These are phyloP conservation scores for Citrus mangshanensis DNA, from an alignment of 345 rosid genomes.

Conservation along the genomic window DNA sequence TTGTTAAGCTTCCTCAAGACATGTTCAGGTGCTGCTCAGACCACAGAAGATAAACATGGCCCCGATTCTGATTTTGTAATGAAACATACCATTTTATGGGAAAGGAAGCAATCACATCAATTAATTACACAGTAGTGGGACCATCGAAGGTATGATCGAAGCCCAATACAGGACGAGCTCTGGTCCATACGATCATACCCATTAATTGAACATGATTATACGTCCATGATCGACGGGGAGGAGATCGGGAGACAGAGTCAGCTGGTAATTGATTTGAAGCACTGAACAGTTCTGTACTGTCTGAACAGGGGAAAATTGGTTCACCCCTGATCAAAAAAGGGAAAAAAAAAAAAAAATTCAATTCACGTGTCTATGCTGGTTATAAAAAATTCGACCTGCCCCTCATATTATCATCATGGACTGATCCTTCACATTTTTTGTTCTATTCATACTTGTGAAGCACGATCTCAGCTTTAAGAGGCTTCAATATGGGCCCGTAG, in stretches of 20 bases:
- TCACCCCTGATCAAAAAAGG: too few species aligned
- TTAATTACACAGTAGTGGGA: not conserved
- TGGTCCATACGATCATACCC: not conserved
- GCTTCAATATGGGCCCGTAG: too few species aligned
- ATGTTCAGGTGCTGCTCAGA: constrained; percentile 1
- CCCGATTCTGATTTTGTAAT: not conserved
- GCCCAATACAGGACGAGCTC: not conserved
- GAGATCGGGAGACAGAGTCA: not conserved
- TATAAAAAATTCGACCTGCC: too few species aligned
- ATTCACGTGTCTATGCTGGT: too few species aligned
- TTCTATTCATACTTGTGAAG: too few species aligned
- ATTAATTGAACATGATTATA: not conserved
- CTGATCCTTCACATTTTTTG: too few species aligned
- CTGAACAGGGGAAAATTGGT: too few species aligned
- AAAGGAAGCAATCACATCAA: not conserved
- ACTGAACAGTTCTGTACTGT: not conserved
- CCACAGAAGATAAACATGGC: not conserved
- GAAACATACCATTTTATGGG: not conserved
- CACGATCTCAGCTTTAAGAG: too few species aligned
- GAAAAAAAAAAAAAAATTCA: too few species aligned
- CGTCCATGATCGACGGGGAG: constrained; percentile 13
- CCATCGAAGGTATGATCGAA: not conserved
- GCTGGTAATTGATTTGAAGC: not conserved
- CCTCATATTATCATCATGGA: too few species aligned
- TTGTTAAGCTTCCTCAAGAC: not conserved